Base-by-base conservation (phyloP, 768 basidiomycete genomes). In the Kwoniella botswanensis region DNA sequence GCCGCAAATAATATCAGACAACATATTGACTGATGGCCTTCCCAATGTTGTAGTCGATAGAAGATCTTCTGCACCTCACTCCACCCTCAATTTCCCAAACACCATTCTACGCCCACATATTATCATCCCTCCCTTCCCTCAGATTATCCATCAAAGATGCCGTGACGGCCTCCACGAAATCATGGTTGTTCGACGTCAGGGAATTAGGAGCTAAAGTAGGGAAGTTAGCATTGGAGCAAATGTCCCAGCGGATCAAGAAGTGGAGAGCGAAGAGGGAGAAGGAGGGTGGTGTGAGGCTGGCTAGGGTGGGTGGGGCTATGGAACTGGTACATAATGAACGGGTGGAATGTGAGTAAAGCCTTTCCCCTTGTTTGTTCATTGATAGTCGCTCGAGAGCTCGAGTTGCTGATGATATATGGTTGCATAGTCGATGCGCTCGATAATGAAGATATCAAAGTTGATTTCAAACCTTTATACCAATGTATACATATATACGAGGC, bases 401-500 rank as follows among this genome's bases (percentile, higher is more conserved):
- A 12, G 29, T 42, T 42, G 7, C 43, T 60, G 59, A 41, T 42
- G 17, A 21, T 62, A 56, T 42, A 55, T 41, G 17, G 24, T 26
- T 10, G n/a, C 3, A 44, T 76, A 98, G 95, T 91, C 82, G 90
- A 95, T 82, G 90, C 95, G 2, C 86, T 98, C n/a, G 90, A 96
- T 74, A 95, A 94, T 79, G 93, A 96, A 66, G 88, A 90, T 73
- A 86, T 97, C 41, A 87, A 88, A 59, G 92, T 99, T 58, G 93
- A 98, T 83, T 98, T 99, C 86, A 92, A 91, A 76, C 95, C 96
- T 13, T 84, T 99, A 13, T 96, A 93, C 76, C 93, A 98, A 84
- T 96, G 94, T 82, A 94, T 99, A 63, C 97, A 97, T 78, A 98
- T 98, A 71, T 96, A 98, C 83, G 89, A 91, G 67, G 89, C 94